Evolutionary conservation across 176 grass and related monocot species (phyloP).

Genomic region (Zea mays): Zm-B73-REFERENCE-NAM-5.0 NC_050096.1:11879501-11880000

Average conservation of each 20-base stretch:
- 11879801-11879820: constrained; percentile 75
- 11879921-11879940: constrained; percentile 57
- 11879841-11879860: constrained; percentile 72
- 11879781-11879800: constrained; percentile 48
- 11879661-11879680: constrained; percentile 55
- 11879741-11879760: background rate
- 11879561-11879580: constrained; percentile 5
- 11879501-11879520: background rate
- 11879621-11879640: constrained; percentile 79
- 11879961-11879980: background rate
- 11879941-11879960: background rate
- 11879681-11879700: constrained; percentile 71
- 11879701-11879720: constrained; percentile 92
- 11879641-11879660: constrained; percentile 74
- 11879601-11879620: constrained; percentile 81
- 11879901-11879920: constrained; percentile 77
- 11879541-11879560: background rate
- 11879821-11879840: constrained; percentile 83
- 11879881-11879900: constrained; percentile 80
- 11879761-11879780: background rate
- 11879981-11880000: background rate
- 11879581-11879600: constrained; percentile 44
- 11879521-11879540: background rate
- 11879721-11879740: constrained; percentile 52
- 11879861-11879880: constrained; percentile 71